phyloP scores from a whole-genome alignment of 495 filamentous ascomycete species.

The Penicillium canariense region DNA sequence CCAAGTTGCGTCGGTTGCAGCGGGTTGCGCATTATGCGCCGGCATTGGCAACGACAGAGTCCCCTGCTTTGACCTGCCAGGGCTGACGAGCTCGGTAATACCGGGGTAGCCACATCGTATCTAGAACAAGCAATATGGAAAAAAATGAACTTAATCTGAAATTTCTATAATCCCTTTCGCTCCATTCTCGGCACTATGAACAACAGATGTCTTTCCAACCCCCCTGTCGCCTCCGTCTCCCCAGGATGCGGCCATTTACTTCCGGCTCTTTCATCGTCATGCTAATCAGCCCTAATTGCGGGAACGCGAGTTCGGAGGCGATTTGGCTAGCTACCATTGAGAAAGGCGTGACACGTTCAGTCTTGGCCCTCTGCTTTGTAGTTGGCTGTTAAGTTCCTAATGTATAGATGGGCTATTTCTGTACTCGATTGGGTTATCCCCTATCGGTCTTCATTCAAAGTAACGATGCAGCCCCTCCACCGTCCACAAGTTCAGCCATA shows the following conservation, averaged over 20 bases:
- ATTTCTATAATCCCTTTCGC: background rate
- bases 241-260: constrained; percentile 25
- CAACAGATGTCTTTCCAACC: background rate
- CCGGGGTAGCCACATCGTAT: too few species aligned
- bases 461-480: too few species aligned
- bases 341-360: too few species aligned
- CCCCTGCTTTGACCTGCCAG: constrained; percentile 13
- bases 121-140: background rate
- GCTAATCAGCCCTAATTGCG: background rate
- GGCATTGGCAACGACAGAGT: constrained; percentile 11
- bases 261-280: constrained; percentile 16
- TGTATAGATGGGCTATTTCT: too few species aligned
- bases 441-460: too few species aligned
- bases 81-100: constrained; percentile 2
- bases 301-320: background rate
- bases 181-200: background rate
- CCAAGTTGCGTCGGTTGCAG: constrained; percentile 21
- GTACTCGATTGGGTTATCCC: too few species aligned
- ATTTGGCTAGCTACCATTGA: too few species aligned
- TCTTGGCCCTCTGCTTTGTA: too few species aligned
- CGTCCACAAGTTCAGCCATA: too few species aligned
- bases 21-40: constrained; percentile 12
- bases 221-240: background rate
- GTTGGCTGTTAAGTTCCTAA: background rate
- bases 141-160: background rate